These are phyloP conservation scores for Trypanosoma brucei DNA, from an alignment of 208 protist genomes.

Conservation along the genomic window DNA sequence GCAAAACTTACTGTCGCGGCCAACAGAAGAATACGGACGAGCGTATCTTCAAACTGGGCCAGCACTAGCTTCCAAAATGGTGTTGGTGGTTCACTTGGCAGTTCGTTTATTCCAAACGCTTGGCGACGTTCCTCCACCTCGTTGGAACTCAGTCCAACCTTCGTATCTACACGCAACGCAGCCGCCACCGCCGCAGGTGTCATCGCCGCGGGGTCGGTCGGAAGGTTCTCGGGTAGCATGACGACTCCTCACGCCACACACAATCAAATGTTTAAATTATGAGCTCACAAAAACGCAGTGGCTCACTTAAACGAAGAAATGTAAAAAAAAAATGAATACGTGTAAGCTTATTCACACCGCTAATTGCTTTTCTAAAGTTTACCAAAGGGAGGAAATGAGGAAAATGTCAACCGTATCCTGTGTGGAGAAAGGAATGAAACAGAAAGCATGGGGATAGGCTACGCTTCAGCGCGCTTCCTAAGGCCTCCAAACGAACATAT, in stretches of 20 bases:
- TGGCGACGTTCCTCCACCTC: constrained; percentile 43
- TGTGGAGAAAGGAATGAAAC: too few relatives aligned
- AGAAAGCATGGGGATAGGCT: too few relatives aligned
- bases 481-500: too few relatives aligned
- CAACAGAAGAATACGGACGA: constrained; percentile 84
- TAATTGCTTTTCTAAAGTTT: too few relatives aligned
- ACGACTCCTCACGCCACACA: not conserved
- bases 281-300: not conserved
- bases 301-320: too few relatives aligned
- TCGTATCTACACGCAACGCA: constrained; percentile 19
- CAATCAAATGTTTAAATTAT: not conserved
- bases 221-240: constrained; percentile 12
- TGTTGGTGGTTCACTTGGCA: constrained; percentile 50
- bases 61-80: constrained; percentile 80
- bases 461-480: too few relatives aligned
- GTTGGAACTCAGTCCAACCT: constrained; percentile 23
- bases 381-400: too few relatives aligned
- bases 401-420: too few relatives aligned
- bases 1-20: constrained; percentile 80
- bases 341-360: too few relatives aligned
- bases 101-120: constrained; percentile 65
- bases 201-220: constrained; percentile 19
- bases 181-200: constrained; percentile 6
- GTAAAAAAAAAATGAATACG: too few relatives aligned
- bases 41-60: constrained; percentile 87